phyloP scores from a whole-genome alignment of 306 rosid genomes.

The Ormosia emarginata region DNA sequence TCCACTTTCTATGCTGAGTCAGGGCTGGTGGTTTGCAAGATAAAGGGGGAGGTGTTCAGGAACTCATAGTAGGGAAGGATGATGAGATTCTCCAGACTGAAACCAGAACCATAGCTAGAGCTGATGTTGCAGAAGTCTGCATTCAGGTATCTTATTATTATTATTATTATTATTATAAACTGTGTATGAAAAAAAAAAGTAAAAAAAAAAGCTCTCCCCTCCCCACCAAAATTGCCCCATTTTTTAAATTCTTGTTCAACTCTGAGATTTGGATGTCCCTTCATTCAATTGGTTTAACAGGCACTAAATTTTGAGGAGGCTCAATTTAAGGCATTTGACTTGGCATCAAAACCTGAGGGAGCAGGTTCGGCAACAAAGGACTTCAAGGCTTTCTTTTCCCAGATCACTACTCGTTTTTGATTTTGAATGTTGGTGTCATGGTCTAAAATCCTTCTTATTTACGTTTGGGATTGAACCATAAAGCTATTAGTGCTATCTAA shows the following conservation, averaged over 20 bases:
- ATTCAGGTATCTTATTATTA: constrained; percentile 53
- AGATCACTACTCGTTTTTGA: constrained; percentile 60
- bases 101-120: constrained; percentile 66
- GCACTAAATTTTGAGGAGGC: constrained; percentile 77
- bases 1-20: background rate
- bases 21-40: constrained; percentile 97
- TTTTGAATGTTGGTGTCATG: background rate
- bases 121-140: constrained; percentile 88
- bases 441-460: background rate
- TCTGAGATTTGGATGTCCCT: background rate
- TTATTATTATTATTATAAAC: background rate
- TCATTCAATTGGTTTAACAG: constrained; percentile 32
- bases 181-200: background rate
- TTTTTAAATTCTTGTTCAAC: background rate
- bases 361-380: constrained; percentile 68
- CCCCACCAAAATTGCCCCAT: background rate
- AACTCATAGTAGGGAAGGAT: constrained; percentile 71
- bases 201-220: no score
- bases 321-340: constrained; percentile 68
- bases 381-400: constrained; percentile 79
- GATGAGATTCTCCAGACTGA: constrained; percentile 83
- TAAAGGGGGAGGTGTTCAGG: constrained; percentile 71
- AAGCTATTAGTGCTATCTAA: background rate
- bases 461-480: background rate
- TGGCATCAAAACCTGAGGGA: constrained; percentile 84